Conservation (phyloP, 106 monocot genomes). For the Cymbidium sinense region DNA sequence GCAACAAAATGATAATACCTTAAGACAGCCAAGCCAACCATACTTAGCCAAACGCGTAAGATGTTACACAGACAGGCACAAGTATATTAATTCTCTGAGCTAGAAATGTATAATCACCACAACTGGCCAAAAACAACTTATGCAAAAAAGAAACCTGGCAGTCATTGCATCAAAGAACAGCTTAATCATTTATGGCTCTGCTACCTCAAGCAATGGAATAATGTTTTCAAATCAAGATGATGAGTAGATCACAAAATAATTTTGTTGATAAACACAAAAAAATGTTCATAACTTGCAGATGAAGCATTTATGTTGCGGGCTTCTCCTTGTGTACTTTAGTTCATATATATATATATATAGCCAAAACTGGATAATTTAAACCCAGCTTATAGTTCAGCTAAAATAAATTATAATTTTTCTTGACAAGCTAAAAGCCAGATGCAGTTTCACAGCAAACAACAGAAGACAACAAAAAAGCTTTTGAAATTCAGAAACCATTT, state of each 20-base stretch:
- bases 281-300: neutral
- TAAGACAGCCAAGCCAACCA: neutral
- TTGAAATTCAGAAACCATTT: neutral
- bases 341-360: neutral
- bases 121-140: neutral
- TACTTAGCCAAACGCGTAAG: neutral
- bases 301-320: neutral
- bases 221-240: neutral
- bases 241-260: neutral
- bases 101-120: neutral
- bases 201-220: neutral
- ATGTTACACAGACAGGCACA: neutral
- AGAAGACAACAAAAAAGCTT: neutral
- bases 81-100: neutral
- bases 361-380: neutral
- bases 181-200: neutral
- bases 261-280: neutral
- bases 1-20: neutral
- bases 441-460: neutral
- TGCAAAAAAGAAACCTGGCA: neutral
- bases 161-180: neutral
- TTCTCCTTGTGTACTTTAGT: neutral
- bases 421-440: too few species aligned
- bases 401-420: too few species aligned
- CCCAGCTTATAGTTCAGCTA: neutral